phyloP scores from a whole-genome alignment of 306 rosid genomes.

The Gastrolobium bilobum region DNA sequence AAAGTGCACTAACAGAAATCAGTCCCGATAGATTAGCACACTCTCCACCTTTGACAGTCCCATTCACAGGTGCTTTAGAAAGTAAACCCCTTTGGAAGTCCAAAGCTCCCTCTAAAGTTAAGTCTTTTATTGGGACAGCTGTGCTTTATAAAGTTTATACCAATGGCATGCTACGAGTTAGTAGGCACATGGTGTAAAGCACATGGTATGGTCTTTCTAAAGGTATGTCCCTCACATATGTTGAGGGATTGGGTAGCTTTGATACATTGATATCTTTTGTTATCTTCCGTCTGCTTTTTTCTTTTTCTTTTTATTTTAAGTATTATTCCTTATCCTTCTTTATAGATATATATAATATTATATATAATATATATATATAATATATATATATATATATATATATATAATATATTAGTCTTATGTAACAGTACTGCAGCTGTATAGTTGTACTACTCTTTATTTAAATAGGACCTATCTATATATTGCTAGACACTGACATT shows the following conservation, averaged over 20 bases:
- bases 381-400: neutral
- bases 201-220: neutral
- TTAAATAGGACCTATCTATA: neutral
- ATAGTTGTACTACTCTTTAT: neutral
- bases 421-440: neutral
- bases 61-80: conserved; percentile 13
- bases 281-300: neutral
- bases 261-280: neutral
- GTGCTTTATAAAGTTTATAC: neutral
- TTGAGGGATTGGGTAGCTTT: conserved; percentile 1
- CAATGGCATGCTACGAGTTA: conserved; percentile 5
- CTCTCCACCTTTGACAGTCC: conserved; percentile 1
- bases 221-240: neutral
- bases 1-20: conserved; percentile 11
- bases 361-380: neutral
- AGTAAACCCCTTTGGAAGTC: neutral
- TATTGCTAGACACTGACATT: neutral
- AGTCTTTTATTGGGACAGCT: neutral
- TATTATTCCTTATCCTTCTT: neutral
- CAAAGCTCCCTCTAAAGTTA: neutral
- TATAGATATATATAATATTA: neutral
- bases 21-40: neutral
- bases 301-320: neutral
- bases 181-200: neutral
- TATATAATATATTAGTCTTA: neutral